Percentiles rank a stretch among this genome's conserved stretches.
Conservation (phyloP, 352 stramenopile genomes). For the Phytophthora crassamura region DNA sequence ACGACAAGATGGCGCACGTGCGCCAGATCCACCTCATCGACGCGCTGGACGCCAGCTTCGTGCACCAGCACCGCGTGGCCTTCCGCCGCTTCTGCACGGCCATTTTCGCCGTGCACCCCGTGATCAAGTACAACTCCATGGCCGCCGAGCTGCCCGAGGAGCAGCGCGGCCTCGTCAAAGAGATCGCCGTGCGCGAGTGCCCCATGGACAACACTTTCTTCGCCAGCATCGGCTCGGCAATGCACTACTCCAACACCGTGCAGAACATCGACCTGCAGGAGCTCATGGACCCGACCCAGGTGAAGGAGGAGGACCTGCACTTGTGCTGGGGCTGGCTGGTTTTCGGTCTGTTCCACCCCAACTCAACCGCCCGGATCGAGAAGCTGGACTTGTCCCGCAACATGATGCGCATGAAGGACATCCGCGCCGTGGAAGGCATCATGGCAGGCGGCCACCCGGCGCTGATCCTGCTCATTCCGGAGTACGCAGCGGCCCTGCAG, state of each 20-base stretch:
- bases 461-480: conserved; percentile 53
- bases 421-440: conserved; percentile 55
- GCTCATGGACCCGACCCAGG: conserved; percentile 46
- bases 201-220: conserved; percentile 65
- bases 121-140: conserved; percentile 65
- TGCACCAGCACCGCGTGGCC: conserved; percentile 47
- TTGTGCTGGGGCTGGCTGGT: conserved; percentile 63
- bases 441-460: conserved; percentile 60
- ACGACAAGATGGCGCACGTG: conserved; percentile 52
- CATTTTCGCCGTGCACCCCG: conserved; percentile 51
- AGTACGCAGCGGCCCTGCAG: conserved; percentile 53
- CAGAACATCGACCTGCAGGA: conserved; percentile 60
- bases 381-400: conserved; percentile 55
- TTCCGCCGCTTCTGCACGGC: conserved; percentile 57
- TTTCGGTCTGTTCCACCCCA: conserved; percentile 62
- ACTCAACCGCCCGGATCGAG: conserved; percentile 54
- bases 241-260: conserved; percentile 63
- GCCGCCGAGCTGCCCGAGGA: conserved; percentile 49
- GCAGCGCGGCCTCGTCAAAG: conserved; percentile 45
- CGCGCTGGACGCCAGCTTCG: conserved; percentile 49
- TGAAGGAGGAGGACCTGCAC: conserved; percentile 51
- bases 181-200: conserved; percentile 53
- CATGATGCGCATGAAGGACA: conserved; percentile 67
- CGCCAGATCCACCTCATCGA: conserved; percentile 57
- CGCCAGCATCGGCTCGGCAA: conserved; percentile 52